A percentile compares a stretch with the other conserved stretches of the same genome.
Evolutionary conservation across 805 yeast species (phyloP).

Genomic region (Suhomyces faveliae): DNA sequence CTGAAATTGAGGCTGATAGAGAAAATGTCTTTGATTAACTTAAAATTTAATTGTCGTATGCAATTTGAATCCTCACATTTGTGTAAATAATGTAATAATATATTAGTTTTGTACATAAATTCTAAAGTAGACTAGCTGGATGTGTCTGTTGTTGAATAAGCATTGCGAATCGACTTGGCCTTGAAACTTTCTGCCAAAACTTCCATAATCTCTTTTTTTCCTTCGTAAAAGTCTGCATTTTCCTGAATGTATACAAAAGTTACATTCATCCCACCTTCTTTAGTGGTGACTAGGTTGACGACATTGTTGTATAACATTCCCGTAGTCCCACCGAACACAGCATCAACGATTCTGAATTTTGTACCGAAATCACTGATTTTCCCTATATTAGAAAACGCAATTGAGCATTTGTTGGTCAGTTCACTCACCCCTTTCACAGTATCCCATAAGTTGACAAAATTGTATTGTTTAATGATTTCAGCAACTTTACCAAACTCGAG

Average conservation of each 20-base stretch:
- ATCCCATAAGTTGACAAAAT: slow-evolving; percentile 6
- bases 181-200: slow-evolving; percentile 4
- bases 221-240: slow-evolving; percentile 5
- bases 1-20: slow-evolving; percentile 61
- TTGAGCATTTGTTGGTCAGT: background rate
- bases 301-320: slow-evolving; percentile 9
- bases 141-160: background rate
- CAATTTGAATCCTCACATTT: too few species aligned
- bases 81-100: background rate
- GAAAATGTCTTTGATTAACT: slow-evolving; percentile 58
- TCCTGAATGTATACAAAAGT: slow-evolving; percentile 9
- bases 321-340: slow-evolving; percentile 10
- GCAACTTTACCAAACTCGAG: background rate
- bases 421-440: slow-evolving; percentile 1
- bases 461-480: slow-evolving; percentile 2
- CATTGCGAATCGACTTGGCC: background rate
- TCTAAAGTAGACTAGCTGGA: background rate
- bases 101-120: background rate
- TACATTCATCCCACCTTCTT: slow-evolving; percentile 9
- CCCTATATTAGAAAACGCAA: slow-evolving; percentile 12
- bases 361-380: slow-evolving; percentile 1
- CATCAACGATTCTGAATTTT: slow-evolving; percentile 6
- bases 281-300: slow-evolving; percentile 11
- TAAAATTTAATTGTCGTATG: background rate
- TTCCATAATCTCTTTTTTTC: slow-evolving; percentile 9